phyloP scores from a whole-genome alignment of 2,329 filamentous ascomycete genomes.

The Ophiobolus disseminans region DNA sequence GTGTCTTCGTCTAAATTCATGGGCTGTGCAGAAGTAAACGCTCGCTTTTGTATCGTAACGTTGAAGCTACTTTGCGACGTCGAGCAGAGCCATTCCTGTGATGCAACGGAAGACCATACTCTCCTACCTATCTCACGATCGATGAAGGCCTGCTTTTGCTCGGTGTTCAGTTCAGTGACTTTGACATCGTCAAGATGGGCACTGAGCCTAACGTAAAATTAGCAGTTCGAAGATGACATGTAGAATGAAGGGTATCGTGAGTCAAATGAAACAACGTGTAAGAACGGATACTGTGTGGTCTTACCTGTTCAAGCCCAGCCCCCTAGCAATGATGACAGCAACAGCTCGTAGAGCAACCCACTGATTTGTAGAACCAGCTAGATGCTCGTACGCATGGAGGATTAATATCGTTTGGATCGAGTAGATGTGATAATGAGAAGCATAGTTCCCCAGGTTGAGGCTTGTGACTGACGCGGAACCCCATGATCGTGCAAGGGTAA shows the following conservation, averaged over 20 bases:
- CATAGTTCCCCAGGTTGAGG: conserved; percentile 57
- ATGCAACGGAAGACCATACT: conserved; percentile 50
- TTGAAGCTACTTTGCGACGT: conserved; percentile 51
- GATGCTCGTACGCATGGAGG: conserved; percentile 58
- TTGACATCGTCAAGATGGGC: conserved; percentile 37
- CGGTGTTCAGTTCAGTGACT: conserved; percentile 19
- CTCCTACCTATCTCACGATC: conserved; percentile 50
- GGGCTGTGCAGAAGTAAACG: conserved; percentile 46
- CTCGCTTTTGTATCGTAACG: conserved; percentile 40
- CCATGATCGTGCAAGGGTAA: conserved; percentile 54
- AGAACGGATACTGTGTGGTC: not conserved
- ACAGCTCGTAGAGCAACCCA: conserved; percentile 56
- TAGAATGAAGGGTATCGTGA: no score
- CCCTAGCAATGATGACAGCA: conserved; percentile 57
- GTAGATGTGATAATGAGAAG: conserved; percentile 47
- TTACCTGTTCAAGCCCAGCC: conserved; percentile 54
- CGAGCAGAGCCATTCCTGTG: conserved; percentile 54
- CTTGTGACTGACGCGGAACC: conserved; percentile 55
- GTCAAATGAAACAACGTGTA: no score
- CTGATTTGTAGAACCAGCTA: conserved; percentile 57
- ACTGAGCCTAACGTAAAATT: conserved; percentile 18
- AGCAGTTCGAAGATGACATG: not conserved
- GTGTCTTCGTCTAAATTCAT: conserved; percentile 49
- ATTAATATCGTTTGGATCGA: conserved; percentile 56
- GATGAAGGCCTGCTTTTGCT: conserved; percentile 36